phyloP scores from a whole-genome alignment of 2,329 filamentous ascomycete species.

The Colletotrichum sp. region DNA sequence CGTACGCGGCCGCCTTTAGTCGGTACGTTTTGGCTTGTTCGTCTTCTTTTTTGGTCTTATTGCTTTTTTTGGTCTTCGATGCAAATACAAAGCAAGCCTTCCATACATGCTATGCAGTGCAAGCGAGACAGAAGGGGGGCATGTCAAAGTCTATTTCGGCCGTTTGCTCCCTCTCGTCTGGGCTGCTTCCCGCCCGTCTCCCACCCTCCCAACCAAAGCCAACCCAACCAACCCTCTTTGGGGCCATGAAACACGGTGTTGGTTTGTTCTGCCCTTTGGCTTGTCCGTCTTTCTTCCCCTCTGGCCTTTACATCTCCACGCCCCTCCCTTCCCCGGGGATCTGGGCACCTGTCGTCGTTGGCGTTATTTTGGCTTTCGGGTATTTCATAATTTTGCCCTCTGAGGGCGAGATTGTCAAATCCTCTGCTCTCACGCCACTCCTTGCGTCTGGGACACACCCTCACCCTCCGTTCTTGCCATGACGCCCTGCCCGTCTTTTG shows the following conservation, averaged over 20 bases:
- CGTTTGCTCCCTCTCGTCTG: neutral
- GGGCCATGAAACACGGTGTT: conserved; percentile 5
- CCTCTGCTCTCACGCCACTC: neutral
- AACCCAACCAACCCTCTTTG: neutral
- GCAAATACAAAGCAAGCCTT: neutral
- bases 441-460: neutral
- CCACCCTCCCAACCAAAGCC: neutral
- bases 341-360: neutral
- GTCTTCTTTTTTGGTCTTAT: neutral
- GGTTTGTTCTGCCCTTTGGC: neutral
- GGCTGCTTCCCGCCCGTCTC: neutral
- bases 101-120: neutral
- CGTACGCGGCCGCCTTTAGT: conserved; percentile 78
- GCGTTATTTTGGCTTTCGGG: neutral
- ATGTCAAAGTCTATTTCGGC: conserved; percentile 1
- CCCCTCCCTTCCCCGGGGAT: neutral
- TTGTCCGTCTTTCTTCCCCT: neutral
- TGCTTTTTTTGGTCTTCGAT: neutral
- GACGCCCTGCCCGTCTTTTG: neutral
- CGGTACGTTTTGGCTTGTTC: conserved; percentile 54
- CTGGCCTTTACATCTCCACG: neutral
- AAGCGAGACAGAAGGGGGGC: neutral
- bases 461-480: neutral
- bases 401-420: neutral
- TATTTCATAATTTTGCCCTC: neutral